Evolutionary conservation across 2,329 filamentous ascomycete species (phyloP).

Genomic region (Kalmusia sp.): DNA sequence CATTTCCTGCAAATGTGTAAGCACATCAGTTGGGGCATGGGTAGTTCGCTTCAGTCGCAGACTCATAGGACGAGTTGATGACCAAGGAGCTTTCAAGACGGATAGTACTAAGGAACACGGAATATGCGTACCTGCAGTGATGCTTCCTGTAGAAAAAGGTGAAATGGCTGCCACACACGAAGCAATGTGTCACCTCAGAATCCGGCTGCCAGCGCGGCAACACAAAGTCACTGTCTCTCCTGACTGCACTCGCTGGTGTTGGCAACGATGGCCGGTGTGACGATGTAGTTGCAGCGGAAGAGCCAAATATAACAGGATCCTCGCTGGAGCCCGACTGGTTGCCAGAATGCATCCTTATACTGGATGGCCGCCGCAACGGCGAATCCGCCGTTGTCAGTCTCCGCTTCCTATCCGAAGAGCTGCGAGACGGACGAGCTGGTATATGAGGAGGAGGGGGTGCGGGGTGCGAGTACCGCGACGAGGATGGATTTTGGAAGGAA

Average conservation of each 20-base stretch:
- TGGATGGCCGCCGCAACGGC: conserved; percentile 39
- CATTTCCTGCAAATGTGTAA: conserved; percentile 70
- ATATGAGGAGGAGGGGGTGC: conserved; percentile 26
- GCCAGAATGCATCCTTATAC: conserved; percentile 28
- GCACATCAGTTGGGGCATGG: too few species aligned
- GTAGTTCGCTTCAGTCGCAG: too few species aligned
- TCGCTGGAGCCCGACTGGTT: conserved; percentile 20
- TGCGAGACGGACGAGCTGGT: conserved; percentile 21
- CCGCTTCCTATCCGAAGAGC: conserved; percentile 42
- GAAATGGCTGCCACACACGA: conserved; percentile 82
- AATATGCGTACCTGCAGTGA: conserved; percentile 75
- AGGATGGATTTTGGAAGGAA: conserved; percentile 10
- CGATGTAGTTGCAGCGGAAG: conserved; percentile 20
- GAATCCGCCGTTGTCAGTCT: conserved; percentile 42
- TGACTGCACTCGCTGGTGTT: conserved; percentile 12
- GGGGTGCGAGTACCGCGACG: conserved; percentile 26
- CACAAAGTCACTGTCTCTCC: conserved; percentile 55
- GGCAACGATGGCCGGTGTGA: conserved; percentile 16
- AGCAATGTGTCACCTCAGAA: conserved; percentile 79
- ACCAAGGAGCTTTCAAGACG: too few species aligned
- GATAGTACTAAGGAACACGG: too few species aligned
- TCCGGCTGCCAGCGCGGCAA: conserved; percentile 90
- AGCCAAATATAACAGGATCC: conserved; percentile 31
- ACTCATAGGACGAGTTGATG: neutral
- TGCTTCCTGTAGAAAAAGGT: conserved; percentile 88